phyloP scores from a whole-genome alignment of 768 basidiomycete genomes.

The Pleurotus cornucopiae region DNA sequence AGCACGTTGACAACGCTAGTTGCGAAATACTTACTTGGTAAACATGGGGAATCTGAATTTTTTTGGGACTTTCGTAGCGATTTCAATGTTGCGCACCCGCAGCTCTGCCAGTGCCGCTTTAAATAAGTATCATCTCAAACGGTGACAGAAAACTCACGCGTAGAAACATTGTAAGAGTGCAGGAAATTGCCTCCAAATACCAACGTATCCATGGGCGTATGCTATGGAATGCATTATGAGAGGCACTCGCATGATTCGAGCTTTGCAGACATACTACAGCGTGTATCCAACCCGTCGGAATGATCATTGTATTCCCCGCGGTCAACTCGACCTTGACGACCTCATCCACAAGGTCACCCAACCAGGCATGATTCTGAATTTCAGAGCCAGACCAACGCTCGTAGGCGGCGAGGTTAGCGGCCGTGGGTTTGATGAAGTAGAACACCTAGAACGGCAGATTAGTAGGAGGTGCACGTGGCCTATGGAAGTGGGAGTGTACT shows the following conservation, averaged over 20 bases:
- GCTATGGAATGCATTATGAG: slow-evolving; percentile 36
- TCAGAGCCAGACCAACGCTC: slow-evolving; percentile 94
- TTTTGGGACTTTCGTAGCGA: slow-evolving; percentile 87
- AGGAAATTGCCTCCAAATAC: slow-evolving; percentile 98
- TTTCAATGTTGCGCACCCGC: slow-evolving; percentile 86
- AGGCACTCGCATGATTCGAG: neutral
- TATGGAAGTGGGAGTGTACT: slow-evolving; percentile 30
- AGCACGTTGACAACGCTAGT: neutral
- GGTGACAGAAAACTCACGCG: slow-evolving; percentile 51
- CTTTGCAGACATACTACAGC: slow-evolving; percentile 67
- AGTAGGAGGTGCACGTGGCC: slow-evolving; percentile 7
- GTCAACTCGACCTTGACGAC: slow-evolving; percentile 80
- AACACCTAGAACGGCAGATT: slow-evolving; percentile 57
- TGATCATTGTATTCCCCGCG: slow-evolving; percentile 87
- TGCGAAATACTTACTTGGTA: slow-evolving; percentile 45
- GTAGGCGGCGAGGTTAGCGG: slow-evolving; percentile 82
- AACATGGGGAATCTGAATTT: slow-evolving; percentile 88
- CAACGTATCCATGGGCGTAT: slow-evolving; percentile 87
- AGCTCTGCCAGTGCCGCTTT: slow-evolving; percentile 53
- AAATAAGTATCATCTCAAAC: neutral
- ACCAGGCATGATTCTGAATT: slow-evolving; percentile 81
- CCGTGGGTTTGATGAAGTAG: slow-evolving; percentile 91
- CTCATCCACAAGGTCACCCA: slow-evolving; percentile 89
- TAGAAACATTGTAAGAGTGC: slow-evolving; percentile 85
- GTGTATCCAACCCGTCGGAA: slow-evolving; percentile 97